phyloP scores from a whole-genome alignment of 139 green algal species.

The Protoeuglena noctilucae region DNA sequence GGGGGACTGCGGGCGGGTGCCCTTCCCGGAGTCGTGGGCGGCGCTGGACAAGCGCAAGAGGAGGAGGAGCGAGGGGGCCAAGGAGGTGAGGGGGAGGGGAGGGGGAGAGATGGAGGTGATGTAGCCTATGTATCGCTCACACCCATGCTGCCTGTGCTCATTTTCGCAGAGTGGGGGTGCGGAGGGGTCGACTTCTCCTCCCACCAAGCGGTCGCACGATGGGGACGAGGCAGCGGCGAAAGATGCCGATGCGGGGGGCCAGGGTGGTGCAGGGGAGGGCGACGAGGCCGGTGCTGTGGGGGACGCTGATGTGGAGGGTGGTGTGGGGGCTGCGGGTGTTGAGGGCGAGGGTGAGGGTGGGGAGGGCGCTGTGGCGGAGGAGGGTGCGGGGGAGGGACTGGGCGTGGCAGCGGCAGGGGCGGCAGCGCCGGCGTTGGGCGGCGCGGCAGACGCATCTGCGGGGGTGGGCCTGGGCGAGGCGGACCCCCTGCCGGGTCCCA shows the following conservation, averaged over 20 bases:
- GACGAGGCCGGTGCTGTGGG: no score
- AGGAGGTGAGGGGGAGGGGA: neutral
- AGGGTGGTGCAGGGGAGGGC: no score
- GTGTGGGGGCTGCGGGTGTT: neutral
- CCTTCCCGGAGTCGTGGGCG: no score
- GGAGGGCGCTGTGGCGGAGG: neutral
- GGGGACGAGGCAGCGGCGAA: no score
- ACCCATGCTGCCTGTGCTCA: slow-evolving; percentile 6
- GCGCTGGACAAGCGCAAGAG: no score
- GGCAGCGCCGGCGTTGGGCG: neutral
- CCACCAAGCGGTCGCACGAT: no score
- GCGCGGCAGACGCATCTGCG: neutral
- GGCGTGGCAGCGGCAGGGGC: neutral
- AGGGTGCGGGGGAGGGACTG: neutral
- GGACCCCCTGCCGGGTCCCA: slow-evolving; percentile 5
- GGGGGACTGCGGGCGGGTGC: no score
- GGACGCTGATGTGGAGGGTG: no score
- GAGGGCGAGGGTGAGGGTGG: no score
- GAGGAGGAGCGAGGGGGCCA: slow-evolving; percentile 11
- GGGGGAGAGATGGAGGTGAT: neutral
- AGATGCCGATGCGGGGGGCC: no score
- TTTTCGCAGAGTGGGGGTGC: neutral
- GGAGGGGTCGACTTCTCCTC: no score
- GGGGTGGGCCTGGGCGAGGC: neutral
- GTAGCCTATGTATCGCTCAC: slow-evolving; percentile 1